These are phyloP conservation scores for Harringtonia lauricola DNA, from an alignment of 2,329 filamentous ascomycete species.

Conservation along the genomic window DNA sequence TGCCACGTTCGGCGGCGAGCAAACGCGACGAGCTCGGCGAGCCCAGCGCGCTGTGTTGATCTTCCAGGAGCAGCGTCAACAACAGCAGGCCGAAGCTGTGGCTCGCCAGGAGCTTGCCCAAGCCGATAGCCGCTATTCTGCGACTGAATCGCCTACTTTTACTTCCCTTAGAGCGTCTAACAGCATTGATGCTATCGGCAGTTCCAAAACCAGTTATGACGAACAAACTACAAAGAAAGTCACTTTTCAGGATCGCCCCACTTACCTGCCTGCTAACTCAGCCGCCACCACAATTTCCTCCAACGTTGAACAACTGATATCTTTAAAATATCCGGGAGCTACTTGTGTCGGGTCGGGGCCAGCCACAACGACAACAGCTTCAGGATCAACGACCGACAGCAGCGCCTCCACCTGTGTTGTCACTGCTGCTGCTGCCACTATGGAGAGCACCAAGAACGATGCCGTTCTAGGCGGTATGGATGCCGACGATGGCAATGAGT, in stretches of 20 bases:
- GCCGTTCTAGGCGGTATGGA: constrained; percentile 2
- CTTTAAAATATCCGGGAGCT: background rate
- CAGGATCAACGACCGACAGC: background rate
- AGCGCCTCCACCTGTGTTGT: background rate
- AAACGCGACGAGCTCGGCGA: constrained; percentile 9
- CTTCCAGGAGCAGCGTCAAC: constrained; percentile 10
- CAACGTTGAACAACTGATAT: background rate
- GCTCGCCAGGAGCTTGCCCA: constrained; percentile 6
- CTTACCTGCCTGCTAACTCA: background rate
- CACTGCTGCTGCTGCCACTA: background rate
- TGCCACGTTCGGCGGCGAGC: background rate
- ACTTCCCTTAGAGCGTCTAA: background rate
- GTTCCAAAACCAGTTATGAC: background rate
- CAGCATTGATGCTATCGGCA: too few species aligned
- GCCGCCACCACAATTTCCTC: background rate
- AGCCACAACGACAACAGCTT: background rate
- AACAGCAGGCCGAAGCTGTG: constrained; percentile 7
- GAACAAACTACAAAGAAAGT: background rate
- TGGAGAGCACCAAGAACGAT: constrained; percentile 6
- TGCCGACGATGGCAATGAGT: constrained; percentile 8
- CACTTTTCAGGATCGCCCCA: constrained; percentile 5
- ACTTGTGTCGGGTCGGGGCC: background rate
- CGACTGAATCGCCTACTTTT: background rate
- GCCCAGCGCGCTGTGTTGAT: constrained; percentile 10
- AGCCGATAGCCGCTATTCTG: background rate